Percentiles rank a stretch among this genome's conserved stretches.
These are phyloP conservation scores for Luffa aegyptiaca DNA, from an alignment of 306 rosid genomes.

Conservation along the genomic window DNA sequence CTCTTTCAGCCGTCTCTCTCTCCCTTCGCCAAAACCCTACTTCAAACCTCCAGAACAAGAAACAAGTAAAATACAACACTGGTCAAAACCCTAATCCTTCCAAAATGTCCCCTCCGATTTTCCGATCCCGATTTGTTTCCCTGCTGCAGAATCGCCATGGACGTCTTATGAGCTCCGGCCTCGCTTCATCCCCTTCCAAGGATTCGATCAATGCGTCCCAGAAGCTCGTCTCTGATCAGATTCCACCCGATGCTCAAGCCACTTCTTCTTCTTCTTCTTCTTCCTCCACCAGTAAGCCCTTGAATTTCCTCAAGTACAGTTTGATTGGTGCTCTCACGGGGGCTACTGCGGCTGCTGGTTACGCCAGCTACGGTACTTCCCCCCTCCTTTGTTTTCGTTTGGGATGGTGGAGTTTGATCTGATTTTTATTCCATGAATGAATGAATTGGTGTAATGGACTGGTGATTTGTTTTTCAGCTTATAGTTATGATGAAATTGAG, in stretches of 20 bases:
- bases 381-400: neutral
- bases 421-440: neutral
- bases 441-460: neutral
- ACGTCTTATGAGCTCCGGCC: slow-evolving; percentile 34
- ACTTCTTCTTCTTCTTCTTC: slow-evolving; percentile 7
- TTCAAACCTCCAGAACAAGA: neutral
- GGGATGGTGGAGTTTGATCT: neutral
- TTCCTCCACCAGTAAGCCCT: slow-evolving; percentile 13
- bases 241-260: slow-evolving; percentile 8
- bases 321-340: slow-evolving; percentile 34
- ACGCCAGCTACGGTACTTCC: slow-evolving; percentile 32
- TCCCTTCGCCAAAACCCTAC: slow-evolving; percentile 24
- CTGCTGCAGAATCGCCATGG: slow-evolving; percentile 15
- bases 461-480: slow-evolving; percentile 37
- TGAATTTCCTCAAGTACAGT: slow-evolving; percentile 31
- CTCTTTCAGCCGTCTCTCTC: neutral
- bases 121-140: slow-evolving; percentile 25
- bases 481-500: slow-evolving; percentile 52
- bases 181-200: slow-evolving; percentile 30
- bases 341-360: slow-evolving; percentile 26
- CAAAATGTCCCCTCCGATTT: slow-evolving; percentile 20
- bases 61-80: neutral
- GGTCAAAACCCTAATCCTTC: slow-evolving; percentile 4
- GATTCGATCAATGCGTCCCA: slow-evolving; percentile 28
- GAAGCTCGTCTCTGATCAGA: slow-evolving; percentile 21